Evolutionary conservation across 495 filamentous ascomycete genomes (phyloP), one percentile per base, ranked within the genome.

Genomic region (Viridothelium virens): DNA sequence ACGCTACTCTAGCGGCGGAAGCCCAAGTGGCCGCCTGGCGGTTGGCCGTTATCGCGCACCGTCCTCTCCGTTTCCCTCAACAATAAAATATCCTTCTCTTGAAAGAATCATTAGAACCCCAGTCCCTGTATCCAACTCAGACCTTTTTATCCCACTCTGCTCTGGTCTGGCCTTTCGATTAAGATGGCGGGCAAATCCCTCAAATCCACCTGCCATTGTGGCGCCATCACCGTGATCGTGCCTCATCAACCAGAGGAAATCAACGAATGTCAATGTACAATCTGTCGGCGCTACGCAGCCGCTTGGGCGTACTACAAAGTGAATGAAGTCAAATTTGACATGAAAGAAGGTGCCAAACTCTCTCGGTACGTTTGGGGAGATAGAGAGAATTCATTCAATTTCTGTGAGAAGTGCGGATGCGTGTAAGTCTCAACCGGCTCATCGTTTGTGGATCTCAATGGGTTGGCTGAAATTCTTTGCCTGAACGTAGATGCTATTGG

Each of bases 251-350:
- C 73, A 25, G 66, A 69, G 46, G 39, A 71, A 62, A 70, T 75
- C 68, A 76, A 73, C 66, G 68, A 71, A 67, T 76, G 75, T 65
- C 74, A 74, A 70, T 77, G 75, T 63, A 73, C 72, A 18, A 69
- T 76, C 44, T 76, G 73, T 67, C 67, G 73, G 37, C 70, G 70
- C 62, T 75, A 76, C 63, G 74, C 68, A 18, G 73, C 74, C 25
- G 70, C 73, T 34, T 76, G 72, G 74, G 75, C 65, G 2, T 76
- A 77, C 66, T 77, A 76, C 69, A 66, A 71, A 37, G 65, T 68
- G 11, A 64, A 73, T 59, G 71, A 75, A 67, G 69, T 76, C 33
- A 71, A 71, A 69, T 66, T 71, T 61, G 63, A 71, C 25, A 66
- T 61, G 2, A 68, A 70, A 59, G 63, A 65, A 65, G 66, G 66